Base-by-base conservation (phyloP, 2,329 filamentous ascomycete genomes). In the Colletotrichum incanum region DNA sequence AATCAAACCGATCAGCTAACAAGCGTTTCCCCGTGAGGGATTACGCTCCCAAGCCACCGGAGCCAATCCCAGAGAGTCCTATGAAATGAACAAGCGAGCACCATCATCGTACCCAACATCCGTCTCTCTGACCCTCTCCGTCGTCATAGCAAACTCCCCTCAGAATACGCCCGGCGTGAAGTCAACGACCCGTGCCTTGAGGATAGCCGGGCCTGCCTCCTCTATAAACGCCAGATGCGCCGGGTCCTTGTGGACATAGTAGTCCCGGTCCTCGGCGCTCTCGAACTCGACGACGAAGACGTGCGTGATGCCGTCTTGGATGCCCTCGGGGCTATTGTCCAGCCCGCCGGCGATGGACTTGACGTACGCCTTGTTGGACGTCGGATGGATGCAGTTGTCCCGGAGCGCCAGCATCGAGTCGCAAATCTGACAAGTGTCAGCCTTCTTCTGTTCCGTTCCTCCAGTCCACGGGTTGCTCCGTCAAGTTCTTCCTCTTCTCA, bases 211-310 rank as follows among this genome's bases (percentile, higher is more conserved):
- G 1, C 82, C 80, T 20, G 88, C 78, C 69, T 81, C 86, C 67
- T 86, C 82, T n/a, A 89, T 83, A 75, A 93, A 94, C 0, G 80
- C 87, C 45, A 85, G 81, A 78, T 94, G 93, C 11, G 82, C 87
- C 1, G 91, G 90, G 75, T 95, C 93, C 39, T 89, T 82, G 63
- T 88, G 80, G 8, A 93, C 80, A 78, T 94, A 95, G 76, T 93
- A 94, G 72, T 91, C 86, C 58, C 92, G 84, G 77, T 95, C 92
- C 73, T 89, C 87, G 23, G 84, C 83, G 28, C 80, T 91, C 12
- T 87, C 86, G 71, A 95, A 94, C 75, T 93, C 89, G 28, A 88
- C 86, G 2, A 95, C 87, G 74, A 94, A 94, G 0, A 86, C 91
- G 78, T 95, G 93, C 0, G 91, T 91, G 62, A 92, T 88, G 0